Conservation (phyloP, 805 yeast genomes). For the Candida schatavii region DNA sequence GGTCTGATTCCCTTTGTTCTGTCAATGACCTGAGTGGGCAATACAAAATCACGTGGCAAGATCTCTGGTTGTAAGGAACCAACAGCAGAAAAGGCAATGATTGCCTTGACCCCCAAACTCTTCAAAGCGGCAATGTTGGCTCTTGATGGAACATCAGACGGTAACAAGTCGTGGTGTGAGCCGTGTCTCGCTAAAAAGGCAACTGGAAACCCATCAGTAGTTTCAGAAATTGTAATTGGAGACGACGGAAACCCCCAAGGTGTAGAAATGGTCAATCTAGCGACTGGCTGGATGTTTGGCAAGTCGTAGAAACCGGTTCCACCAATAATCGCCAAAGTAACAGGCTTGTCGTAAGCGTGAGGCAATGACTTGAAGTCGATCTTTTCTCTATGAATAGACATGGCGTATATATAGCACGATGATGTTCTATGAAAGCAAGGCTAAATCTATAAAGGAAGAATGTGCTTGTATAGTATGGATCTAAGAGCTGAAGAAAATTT, state of each 20-base stretch:
- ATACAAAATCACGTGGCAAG: conserved; percentile 92
- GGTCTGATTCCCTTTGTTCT: conserved; percentile 94
- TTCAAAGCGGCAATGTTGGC: conserved; percentile 97
- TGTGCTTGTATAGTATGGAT: too few species aligned
- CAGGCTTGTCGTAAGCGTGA: conserved; percentile 57
- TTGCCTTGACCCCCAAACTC: conserved; percentile 78
- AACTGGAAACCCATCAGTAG: conserved; percentile 72
- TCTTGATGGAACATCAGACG: conserved; percentile 86
- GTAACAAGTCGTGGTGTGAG: conserved; percentile 79
- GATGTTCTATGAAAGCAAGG: too few species aligned
- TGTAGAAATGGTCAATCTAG: conserved; percentile 74
- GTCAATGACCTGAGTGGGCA: conserved; percentile 94
- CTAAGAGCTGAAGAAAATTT: too few species aligned
- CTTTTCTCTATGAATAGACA: conserved; percentile 38
- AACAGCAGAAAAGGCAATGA: conserved; percentile 92
- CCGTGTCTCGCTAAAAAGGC: conserved; percentile 98
- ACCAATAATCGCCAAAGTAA: conserved; percentile 87
- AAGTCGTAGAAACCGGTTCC: conserved; percentile 97
- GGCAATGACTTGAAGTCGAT: conserved; percentile 37
- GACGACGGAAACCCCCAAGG: conserved; percentile 99
- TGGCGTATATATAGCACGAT: conserved; percentile 9
- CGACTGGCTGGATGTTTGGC: conserved; percentile 80
- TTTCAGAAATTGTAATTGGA: conserved; percentile 86
- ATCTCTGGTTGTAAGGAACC: conserved; percentile 90
- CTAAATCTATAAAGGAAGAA: too few species aligned